Conservation (phyloP, 306 rosid species). For the Prunus campanulata region DNA sequence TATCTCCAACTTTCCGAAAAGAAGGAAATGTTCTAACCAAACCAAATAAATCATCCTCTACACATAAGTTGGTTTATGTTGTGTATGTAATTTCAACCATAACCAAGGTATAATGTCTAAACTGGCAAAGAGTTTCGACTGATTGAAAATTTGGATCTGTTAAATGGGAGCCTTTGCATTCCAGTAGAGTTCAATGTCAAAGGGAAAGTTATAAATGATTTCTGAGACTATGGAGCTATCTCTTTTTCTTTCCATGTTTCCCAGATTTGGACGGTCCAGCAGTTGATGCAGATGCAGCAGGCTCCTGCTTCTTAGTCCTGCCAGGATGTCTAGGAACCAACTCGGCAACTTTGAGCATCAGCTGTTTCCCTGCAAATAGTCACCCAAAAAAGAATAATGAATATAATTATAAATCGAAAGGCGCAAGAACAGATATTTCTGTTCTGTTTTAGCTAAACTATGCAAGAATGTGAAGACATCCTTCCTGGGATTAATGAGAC, state of each 20-base stretch:
- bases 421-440: neutral
- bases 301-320: conserved; percentile 78
- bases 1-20: too few species aligned
- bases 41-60: too few species aligned
- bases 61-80: too few species aligned
- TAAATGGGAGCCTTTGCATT: too few species aligned
- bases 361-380: conserved; percentile 62
- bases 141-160: too few species aligned
- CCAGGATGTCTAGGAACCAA: conserved; percentile 90
- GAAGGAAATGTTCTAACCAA: too few species aligned
- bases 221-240: conserved; percentile 26
- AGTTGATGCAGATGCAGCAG: conserved; percentile 52
- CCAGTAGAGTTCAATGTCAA: too few species aligned
- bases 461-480: neutral
- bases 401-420: neutral
- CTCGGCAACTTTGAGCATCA: conserved; percentile 67
- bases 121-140: too few species aligned
- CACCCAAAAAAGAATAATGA: neutral
- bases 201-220: too few species aligned
- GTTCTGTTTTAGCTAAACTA: neutral
- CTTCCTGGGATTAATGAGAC: neutral
- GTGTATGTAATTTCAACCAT: too few species aligned
- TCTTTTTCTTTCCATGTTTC: conserved; percentile 78
- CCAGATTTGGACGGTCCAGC: conserved; percentile 76
- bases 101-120: too few species aligned